Evolutionary conservation across 768 basidiomycete genomes (phyloP).

Genomic region (Termitomyces sp.): DNA sequence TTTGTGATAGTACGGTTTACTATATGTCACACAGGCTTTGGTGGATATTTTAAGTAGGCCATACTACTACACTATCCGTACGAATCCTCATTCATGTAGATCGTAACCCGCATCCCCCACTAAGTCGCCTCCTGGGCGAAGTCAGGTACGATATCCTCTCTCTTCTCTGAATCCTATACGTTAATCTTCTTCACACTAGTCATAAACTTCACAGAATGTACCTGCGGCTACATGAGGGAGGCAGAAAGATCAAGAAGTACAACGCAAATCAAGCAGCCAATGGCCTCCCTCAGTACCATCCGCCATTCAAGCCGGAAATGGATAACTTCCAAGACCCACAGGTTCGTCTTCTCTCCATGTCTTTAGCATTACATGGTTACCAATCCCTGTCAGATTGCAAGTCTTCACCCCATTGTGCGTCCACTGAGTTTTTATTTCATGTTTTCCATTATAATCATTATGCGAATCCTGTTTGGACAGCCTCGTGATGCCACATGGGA

Average conservation of each 20-base stretch:
- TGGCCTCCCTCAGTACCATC: slow-evolving; percentile 12
- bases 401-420: not conserved
- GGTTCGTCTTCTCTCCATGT: slow-evolving; percentile 10
- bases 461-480: not conserved
- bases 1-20: not conserved
- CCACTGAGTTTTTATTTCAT: not conserved
- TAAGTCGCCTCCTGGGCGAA: slow-evolving; percentile 26
- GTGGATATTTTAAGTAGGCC: slow-evolving; percentile 20
- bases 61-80: not conserved
- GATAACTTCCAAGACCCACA: slow-evolving; percentile 41
- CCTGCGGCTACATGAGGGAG: slow-evolving; percentile 25
- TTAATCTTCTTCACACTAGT: slow-evolving; percentile 13
- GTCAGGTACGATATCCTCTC: slow-evolving; percentile 21
- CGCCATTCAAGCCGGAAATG: slow-evolving; percentile 25
- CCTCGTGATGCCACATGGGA: not conserved
- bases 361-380: not conserved
- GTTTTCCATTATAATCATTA: not conserved
- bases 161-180: not conserved
- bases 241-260: slow-evolving; percentile 18
- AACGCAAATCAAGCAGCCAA: slow-evolving; percentile 19
- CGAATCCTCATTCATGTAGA: slow-evolving; percentile 16
- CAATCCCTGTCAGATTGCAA: not conserved
- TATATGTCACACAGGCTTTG: slow-evolving; percentile 14
- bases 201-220: slow-evolving; percentile 33
- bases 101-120: slow-evolving; percentile 29